Evolutionary conservation across 2,329 filamentous ascomycete genomes (phyloP).

Genomic region (Xylariaceae sp.): DNA sequence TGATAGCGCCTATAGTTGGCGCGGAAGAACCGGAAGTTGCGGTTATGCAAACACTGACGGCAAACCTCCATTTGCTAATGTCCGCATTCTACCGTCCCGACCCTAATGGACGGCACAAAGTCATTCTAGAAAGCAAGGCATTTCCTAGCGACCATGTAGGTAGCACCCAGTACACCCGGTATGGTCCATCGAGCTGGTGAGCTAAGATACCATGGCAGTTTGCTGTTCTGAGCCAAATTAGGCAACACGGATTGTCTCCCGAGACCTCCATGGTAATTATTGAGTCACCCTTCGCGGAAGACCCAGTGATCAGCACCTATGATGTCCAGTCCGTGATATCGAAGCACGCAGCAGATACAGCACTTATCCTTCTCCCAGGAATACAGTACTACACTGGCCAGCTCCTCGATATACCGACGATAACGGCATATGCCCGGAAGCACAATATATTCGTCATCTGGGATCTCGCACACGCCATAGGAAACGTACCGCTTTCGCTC

Average conservation of each 20-base stretch:
- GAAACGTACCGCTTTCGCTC: conserved; percentile 67
- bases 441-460: conserved; percentile 67
- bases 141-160: conserved; percentile 77
- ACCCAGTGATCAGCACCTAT: conserved; percentile 57
- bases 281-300: conserved; percentile 48
- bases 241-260: conserved; percentile 61
- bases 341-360: conserved; percentile 59
- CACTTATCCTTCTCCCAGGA: conserved; percentile 69
- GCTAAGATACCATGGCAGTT: conserved; percentile 48
- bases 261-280: conserved; percentile 65
- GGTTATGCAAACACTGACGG: conserved; percentile 75
- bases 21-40: conserved; percentile 65
- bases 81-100: conserved; percentile 73
- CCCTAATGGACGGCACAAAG: conserved; percentile 57
- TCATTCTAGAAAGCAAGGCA: conserved; percentile 74
- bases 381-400: conserved; percentile 81
- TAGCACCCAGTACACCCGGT: conserved; percentile 13
- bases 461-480: conserved; percentile 76
- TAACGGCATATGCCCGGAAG: conserved; percentile 65
- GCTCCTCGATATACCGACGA: conserved; percentile 67
- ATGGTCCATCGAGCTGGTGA: neutral
- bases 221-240: conserved; percentile 70
- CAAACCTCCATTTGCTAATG: conserved; percentile 73
- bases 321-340: conserved; percentile 66
- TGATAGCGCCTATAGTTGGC: conserved; percentile 68